phyloP scores from a whole-genome alignment of 2,329 filamentous ascomycete species.

The Remersonia thermophila region DNA sequence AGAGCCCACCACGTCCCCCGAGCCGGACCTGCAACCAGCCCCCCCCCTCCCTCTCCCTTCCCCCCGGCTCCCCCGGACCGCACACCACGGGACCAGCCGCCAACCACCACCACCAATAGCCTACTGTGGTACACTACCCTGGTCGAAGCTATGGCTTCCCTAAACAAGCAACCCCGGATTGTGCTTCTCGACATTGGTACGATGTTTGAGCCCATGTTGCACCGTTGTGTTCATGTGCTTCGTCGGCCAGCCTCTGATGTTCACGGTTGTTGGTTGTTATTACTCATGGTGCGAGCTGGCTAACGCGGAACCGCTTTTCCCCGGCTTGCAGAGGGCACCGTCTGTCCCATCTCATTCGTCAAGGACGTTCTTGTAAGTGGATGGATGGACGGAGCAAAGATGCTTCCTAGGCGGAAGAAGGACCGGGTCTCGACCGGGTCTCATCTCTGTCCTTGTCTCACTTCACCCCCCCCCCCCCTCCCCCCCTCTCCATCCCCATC shows the following conservation, averaged over 20 bases:
- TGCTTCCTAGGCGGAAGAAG: no score
- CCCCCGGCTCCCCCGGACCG: no score
- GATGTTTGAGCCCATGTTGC: conserved; percentile 5
- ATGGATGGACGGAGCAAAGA: not conserved
- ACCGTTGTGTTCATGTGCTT: conserved; percentile 14
- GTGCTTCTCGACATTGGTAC: conserved; percentile 48
- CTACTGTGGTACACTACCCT: conserved; percentile 3
- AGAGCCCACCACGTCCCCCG: no score
- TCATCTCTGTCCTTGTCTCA: no score
- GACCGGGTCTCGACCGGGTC: no score
- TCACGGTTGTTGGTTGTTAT: not conserved
- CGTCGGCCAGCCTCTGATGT: conserved; percentile 15
- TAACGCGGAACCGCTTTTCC: conserved; percentile 23
- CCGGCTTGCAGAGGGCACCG: conserved; percentile 55
- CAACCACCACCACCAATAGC: no score
- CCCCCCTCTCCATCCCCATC: no score
- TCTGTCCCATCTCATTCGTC: conserved; percentile 75
- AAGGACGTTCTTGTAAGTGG: conserved; percentile 65
- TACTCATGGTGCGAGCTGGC: conserved; percentile 24
- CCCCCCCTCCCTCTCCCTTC: no score
- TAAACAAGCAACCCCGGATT: conserved; percentile 26
- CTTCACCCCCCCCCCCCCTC: no score
- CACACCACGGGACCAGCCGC: no score
- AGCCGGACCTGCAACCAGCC: no score
- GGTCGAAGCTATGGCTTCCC: conserved; percentile 21